Conservation (phyloP, 2,329 filamentous ascomycete species). For the Stromatinia cepivora region DNA sequence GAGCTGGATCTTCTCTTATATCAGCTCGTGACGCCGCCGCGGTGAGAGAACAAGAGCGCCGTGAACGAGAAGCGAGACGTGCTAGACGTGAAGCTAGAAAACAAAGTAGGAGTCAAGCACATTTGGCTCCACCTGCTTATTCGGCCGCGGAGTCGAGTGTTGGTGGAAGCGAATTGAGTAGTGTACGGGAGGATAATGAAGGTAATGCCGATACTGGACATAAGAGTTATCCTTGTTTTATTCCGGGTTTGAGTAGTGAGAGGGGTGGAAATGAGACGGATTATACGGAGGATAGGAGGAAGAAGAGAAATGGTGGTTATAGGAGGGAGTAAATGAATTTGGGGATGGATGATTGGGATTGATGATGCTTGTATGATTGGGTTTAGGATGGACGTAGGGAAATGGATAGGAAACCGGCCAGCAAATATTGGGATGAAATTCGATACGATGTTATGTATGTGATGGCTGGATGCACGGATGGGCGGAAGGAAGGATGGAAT, state of each 20-base stretch:
- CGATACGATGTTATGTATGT: neutral
- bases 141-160: constrained; percentile 14
- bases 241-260: constrained; percentile 38
- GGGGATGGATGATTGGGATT: neutral
- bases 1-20: constrained; percentile 14
- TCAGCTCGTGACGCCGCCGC: constrained; percentile 22
- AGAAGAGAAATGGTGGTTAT: constrained; percentile 33
- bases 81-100: constrained; percentile 30
- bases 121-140: constrained; percentile 19
- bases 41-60: constrained; percentile 26
- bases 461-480: neutral
- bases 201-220: constrained; percentile 39
- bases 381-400: neutral
- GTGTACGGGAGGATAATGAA: constrained; percentile 30
- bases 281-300: constrained; percentile 39
- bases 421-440: constrained; percentile 9
- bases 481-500: neutral
- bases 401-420: neutral
- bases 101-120: constrained; percentile 29
- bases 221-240: constrained; percentile 41
- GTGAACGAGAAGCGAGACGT: constrained; percentile 23
- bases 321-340: constrained; percentile 14
- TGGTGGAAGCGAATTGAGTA: constrained; percentile 26
- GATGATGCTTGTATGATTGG: constrained; percentile 5
- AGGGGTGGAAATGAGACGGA: constrained; percentile 30